Base-by-base conservation (phyloP, 2,329 filamentous ascomycete genomes). In the Lachnellula willkommii region DNA sequence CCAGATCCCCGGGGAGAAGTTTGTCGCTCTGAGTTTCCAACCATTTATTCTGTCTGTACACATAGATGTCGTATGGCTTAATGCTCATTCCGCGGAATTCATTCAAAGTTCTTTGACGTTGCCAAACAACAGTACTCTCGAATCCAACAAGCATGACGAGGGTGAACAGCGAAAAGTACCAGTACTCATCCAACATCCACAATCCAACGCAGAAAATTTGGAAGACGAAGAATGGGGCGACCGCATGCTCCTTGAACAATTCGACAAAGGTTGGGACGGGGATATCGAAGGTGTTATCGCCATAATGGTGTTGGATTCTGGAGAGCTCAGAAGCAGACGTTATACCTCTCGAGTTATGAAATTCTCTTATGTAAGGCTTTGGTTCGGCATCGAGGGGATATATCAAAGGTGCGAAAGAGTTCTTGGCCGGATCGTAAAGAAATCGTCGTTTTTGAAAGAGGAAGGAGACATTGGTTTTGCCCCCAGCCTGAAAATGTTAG, bases 61-160 rank as follows among this genome's bases (percentile, higher is more conserved):
- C 94, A 80, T 88, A 95, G 64, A 97, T 85, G 59, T 94, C 88
- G 72, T 97, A 97, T 12, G 94, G 95, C 78, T 99, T 96, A 76
- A 99, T 96, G 79, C 90, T 95, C 95, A 99, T 99, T 65, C 93
- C 91, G 50, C 94, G 90, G 77, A 99, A 99, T 74, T 99, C 94
- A 69, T 83, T 95, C 63, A 99, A 75, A 2, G 95, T 99, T 64
- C 93, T 83, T 80, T 99, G 94, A 59, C 94, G 86, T 76, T 99
- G 94, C 95, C 94, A 99, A 15, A 99, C 95, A 39, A 99, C 95
- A 2, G 94, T 99, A 72, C 92, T 96, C 77, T 99, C 94, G 66
- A 99, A 99, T 57, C 84, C 87, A 64, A 99, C 90, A 54, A 99
- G 83, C 95, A 99, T 99, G 77, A 97, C 92, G 22, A 99, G 85